A percentile compares a stretch with the other conserved stretches of the same genome.
Evolutionary conservation across 2,329 filamentous ascomycete species (phyloP).

Genomic region (Colletotrichum godetiae): DNA sequence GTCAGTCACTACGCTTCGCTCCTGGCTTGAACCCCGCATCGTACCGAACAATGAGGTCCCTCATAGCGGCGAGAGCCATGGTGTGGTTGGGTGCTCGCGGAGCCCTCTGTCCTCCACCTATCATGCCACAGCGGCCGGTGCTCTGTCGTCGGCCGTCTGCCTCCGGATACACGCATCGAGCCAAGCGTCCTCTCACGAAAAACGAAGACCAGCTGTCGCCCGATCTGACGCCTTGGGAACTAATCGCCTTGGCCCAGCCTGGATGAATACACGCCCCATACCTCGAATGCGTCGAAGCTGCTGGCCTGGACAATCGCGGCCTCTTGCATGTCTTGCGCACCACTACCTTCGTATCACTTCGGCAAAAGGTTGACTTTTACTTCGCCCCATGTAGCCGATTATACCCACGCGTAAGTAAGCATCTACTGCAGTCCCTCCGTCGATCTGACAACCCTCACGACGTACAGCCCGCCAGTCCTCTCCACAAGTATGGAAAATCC

Average conservation of each 20-base stretch:
- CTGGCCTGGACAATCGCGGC: neutral
- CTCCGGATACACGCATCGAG: constrained; percentile 31
- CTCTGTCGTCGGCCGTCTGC: constrained; percentile 32
- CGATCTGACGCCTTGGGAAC: constrained; percentile 23
- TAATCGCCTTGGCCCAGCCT: constrained; percentile 16
- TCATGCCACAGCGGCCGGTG: constrained; percentile 2
- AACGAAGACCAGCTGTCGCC: constrained; percentile 1
- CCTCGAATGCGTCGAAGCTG: neutral
- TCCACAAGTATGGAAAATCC: neutral
- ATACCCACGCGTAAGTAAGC: constrained; percentile 7
- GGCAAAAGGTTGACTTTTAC: constrained; percentile 16
- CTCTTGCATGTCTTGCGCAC: neutral
- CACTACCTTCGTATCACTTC: constrained; percentile 14
- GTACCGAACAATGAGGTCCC: neutral
- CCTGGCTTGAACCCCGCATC: constrained; percentile 22
- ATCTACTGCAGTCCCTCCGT: neutral
- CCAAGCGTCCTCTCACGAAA: constrained; percentile 10
- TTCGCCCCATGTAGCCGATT: constrained; percentile 11
- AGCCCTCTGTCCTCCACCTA: constrained; percentile 20
- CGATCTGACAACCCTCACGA: constrained; percentile 1
- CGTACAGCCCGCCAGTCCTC: neutral
- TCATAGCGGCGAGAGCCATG: neutral
- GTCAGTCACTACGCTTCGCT: neutral
- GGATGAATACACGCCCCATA: neutral
- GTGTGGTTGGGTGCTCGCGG: neutral